Evolutionary conservation across 352 stramenopile species (phyloP).

Genomic region (Phytophthora hybrid): DNA sequence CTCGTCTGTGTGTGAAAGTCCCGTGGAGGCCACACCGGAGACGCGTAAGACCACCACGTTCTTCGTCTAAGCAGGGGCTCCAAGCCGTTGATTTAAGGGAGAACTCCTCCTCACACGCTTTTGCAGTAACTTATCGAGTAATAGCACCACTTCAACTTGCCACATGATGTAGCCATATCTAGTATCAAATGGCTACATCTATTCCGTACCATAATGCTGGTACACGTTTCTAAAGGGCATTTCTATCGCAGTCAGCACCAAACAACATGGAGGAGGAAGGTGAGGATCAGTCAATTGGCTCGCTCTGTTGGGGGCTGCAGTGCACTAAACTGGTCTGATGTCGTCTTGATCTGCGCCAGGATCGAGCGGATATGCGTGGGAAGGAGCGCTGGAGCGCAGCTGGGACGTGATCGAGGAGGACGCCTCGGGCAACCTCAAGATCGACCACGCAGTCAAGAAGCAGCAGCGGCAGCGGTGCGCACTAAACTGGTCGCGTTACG

Average conservation of each 20-base stretch:
- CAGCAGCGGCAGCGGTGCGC: slow-evolving; percentile 77
- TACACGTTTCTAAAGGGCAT: not conserved
- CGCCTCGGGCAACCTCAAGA: slow-evolving; percentile 83
- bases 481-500: not conserved
- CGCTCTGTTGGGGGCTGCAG: not conserved
- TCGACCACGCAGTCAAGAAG: slow-evolving; percentile 66
- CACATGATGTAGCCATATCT: not conserved
- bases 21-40: slow-evolving; percentile 34
- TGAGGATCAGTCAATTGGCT: not conserved
- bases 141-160: slow-evolving; percentile 1
- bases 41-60: slow-evolving; percentile 58
- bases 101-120: not conserved
- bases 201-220: not conserved
- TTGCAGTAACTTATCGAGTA: slow-evolving; percentile 33
- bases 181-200: not conserved
- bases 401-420: slow-evolving; percentile 91
- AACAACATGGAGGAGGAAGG: slow-evolving; percentile 42
- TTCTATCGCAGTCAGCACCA: not conserved
- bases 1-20: slow-evolving; percentile 70
- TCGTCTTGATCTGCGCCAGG: not conserved
- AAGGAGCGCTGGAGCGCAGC: slow-evolving; percentile 84
- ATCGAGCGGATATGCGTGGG: slow-evolving; percentile 81
- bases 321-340: slow-evolving; percentile 12
- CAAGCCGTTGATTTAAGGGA: slow-evolving; percentile 20
- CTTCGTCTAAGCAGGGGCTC: slow-evolving; percentile 53